Evolutionary conservation across 345 rosid species (phyloP).

Genomic region (Brassica juncea): DNA sequence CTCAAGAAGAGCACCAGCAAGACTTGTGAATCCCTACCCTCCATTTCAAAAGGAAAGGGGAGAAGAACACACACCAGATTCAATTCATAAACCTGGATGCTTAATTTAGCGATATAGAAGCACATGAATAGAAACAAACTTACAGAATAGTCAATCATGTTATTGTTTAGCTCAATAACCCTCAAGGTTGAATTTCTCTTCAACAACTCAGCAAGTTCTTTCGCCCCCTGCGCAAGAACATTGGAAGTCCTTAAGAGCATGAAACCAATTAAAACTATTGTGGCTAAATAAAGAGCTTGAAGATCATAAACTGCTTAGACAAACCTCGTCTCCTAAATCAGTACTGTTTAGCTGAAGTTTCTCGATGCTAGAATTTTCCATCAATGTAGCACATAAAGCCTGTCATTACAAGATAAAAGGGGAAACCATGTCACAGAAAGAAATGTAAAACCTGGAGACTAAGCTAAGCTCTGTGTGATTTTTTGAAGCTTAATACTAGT

Average conservation of each 20-base stretch:
- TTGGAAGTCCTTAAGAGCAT: conserved; percentile 16
- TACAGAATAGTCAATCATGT: conserved; percentile 97
- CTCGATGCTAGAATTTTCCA: conserved; percentile 63
- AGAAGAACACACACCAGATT: conserved; percentile 31
- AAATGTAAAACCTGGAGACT: conserved; percentile 5
- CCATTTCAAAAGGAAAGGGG: conserved; percentile 46
- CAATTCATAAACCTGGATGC: conserved; percentile 30
- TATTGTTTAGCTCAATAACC: conserved; percentile 85
- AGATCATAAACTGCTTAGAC: conserved; percentile 31
- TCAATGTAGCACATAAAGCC: conserved; percentile 75
- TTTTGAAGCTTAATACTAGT: not conserved
- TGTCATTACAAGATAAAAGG: conserved; percentile 38
- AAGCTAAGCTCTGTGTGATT: conserved; percentile 8
- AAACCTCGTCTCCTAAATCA: conserved; percentile 86
- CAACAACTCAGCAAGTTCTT: conserved; percentile 80
- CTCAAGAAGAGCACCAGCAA: conserved; percentile 80
- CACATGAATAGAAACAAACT: conserved; percentile 35
- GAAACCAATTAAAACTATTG: conserved; percentile 11
- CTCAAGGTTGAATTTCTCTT: conserved; percentile 72
- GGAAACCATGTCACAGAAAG: conserved; percentile 16
- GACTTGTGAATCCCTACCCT: conserved; percentile 92
- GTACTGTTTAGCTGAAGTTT: conserved; percentile 86
- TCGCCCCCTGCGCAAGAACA: conserved; percentile 73
- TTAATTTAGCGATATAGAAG: conserved; percentile 19
- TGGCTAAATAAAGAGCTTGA: not conserved